Conservation (phyloP, 345 rosid genomes). For the Salix exigua region DNA sequence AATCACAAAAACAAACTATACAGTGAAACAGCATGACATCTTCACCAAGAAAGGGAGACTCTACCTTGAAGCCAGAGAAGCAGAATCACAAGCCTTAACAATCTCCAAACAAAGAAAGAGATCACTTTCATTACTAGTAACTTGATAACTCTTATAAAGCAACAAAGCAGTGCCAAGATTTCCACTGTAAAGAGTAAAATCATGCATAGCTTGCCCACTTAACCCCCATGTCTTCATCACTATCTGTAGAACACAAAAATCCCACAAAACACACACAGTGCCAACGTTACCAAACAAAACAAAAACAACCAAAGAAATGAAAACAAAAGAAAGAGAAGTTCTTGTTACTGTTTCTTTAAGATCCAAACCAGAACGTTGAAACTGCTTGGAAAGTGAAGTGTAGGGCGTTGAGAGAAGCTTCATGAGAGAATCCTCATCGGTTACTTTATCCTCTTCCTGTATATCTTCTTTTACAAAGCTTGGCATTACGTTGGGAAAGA, state of each 20-base stretch:
- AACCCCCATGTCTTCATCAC: constrained; percentile 20
- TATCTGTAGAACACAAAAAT: constrained; percentile 15
- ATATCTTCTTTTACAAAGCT: constrained; percentile 40
- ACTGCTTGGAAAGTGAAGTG: constrained; percentile 47
- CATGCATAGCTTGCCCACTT: constrained; percentile 11
- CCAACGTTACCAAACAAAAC: not conserved
- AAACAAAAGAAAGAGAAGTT: not conserved
- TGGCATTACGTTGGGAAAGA: constrained; percentile 59
- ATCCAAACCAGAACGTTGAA: constrained; percentile 59
- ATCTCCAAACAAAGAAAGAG: constrained; percentile 21
- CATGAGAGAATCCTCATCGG: constrained; percentile 41
- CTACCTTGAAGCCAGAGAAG: constrained; percentile 17
- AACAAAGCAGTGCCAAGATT: constrained; percentile 28
- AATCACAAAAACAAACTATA: not conserved
- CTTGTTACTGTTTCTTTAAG: constrained; percentile 64
- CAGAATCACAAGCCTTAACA: constrained; percentile 25
- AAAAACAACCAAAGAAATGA: not conserved
- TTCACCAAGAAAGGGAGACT: not conserved
- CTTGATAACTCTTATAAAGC: constrained; percentile 16
- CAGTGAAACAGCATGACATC: not conserved
- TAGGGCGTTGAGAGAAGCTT: constrained; percentile 65
- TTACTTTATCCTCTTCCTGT: not conserved
- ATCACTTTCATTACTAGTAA: constrained; percentile 21
- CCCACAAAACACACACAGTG: not conserved
- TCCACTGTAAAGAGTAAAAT: constrained; percentile 25